Conservation (phyloP, 2,329 filamentous ascomycete species). For the Diaporthe citriasiana region DNA sequence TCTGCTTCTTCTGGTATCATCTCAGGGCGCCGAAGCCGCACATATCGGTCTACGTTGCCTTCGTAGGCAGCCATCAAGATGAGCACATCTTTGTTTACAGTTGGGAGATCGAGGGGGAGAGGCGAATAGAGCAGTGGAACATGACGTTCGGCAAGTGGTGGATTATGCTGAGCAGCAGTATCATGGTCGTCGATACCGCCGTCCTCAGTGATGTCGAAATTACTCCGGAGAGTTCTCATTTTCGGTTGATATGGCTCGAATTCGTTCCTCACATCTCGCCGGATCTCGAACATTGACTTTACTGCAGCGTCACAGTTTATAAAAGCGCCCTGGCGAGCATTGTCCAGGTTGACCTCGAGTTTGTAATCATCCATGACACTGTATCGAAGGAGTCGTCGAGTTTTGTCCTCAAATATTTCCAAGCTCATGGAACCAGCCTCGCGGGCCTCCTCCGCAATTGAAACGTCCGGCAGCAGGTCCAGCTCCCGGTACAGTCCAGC, state of each 20-base stretch:
- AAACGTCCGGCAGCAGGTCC: conserved; percentile 1
- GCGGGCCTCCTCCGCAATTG: neutral
- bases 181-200: neutral
- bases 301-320: neutral
- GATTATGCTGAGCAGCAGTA: neutral
- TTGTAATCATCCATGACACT: neutral
- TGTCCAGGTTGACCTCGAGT: neutral
- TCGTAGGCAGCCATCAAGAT: conserved; percentile 26
- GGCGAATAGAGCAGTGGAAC: neutral
- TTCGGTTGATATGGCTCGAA: no score
- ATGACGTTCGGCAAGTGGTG: neutral
- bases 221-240: no score
- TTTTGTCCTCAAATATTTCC: neutral
- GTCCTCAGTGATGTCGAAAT: neutral
- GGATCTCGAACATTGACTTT: neutral
- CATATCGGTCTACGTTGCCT: conserved; percentile 23
- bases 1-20: neutral
- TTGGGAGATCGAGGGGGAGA: neutral
- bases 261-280: neutral
- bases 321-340: neutral
- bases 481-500: neutral
- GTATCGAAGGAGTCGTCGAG: neutral
- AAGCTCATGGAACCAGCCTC: neutral
- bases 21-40: neutral
- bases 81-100: conserved; percentile 2